Conservation (phyloP, 2,329 filamentous ascomycete genomes). For the Helotiales sp. region DNA sequence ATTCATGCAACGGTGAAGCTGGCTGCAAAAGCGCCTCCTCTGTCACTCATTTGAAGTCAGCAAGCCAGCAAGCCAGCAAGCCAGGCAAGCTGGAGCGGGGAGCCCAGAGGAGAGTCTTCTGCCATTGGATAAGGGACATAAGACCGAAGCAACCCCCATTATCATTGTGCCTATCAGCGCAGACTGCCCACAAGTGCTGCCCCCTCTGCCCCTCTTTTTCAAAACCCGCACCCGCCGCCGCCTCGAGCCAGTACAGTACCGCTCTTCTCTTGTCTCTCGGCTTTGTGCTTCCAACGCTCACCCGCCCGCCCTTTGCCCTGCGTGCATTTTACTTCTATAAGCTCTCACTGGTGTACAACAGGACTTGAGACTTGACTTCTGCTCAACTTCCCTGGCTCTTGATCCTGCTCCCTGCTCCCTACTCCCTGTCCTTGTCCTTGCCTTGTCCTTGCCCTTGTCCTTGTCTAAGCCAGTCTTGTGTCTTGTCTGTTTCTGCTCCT, state of each 20-base stretch:
- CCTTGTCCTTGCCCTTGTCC: background rate
- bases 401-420: background rate
- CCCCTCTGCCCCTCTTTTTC: too few species aligned
- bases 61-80: too few species aligned
- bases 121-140: background rate
- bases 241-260: background rate
- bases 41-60: background rate
- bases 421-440: background rate
- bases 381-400: background rate
- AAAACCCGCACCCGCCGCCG: background rate
- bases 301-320: background rate
- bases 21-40: constrained; percentile 5
- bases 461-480: background rate
- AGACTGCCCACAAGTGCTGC: too few species aligned
- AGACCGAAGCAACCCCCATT: background rate
- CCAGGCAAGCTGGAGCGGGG: too few species aligned
- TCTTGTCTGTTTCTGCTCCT: background rate
- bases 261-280: too few species aligned
- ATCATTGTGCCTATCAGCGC: background rate
- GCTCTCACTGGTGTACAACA: too few species aligned
- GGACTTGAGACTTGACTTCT: background rate
- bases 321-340: too few species aligned
- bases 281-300: background rate
- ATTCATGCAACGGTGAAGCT: constrained; percentile 1
- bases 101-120: background rate